Percentiles rank a stretch among this genome's conserved stretches.
phyloP scores from a whole-genome alignment of 306 rosid species.

The Cucurbita argyrosperma region DNA sequence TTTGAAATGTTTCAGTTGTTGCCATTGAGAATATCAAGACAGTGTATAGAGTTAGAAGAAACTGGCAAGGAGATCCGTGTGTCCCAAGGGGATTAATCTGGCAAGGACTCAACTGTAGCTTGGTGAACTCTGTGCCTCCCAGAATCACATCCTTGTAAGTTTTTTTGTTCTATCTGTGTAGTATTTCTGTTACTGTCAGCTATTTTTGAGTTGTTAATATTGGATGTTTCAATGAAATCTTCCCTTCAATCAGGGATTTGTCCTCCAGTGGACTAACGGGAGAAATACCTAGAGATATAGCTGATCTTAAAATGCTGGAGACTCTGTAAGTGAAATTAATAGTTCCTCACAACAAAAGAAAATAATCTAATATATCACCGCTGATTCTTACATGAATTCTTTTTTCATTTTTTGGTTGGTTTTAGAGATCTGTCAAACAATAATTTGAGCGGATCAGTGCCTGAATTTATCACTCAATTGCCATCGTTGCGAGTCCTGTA shows the following conservation, averaged over 20 bases:
- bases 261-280: constrained; percentile 30
- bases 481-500: constrained; percentile 21
- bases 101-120: constrained; percentile 24
- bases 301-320: constrained; percentile 15
- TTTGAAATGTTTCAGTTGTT: constrained; percentile 4
- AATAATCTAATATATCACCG: not conserved
- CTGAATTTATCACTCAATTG: constrained; percentile 27
- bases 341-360: not conserved
- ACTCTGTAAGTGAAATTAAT: constrained; percentile 15
- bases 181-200: not conserved
- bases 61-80: constrained; percentile 40
- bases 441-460: constrained; percentile 22
- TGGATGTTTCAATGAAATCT: not conserved
- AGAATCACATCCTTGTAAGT: constrained; percentile 38
- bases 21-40: constrained; percentile 19
- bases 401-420: not conserved
- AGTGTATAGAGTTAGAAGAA: constrained; percentile 8
- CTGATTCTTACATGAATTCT: not conserved
- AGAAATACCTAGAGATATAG: constrained; percentile 12
- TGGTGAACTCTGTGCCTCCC: constrained; percentile 9
- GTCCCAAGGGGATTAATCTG: constrained; percentile 13
- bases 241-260: constrained; percentile 13
- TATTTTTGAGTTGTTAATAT: not conserved
- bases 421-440: constrained; percentile 38
- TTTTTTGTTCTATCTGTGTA: not conserved